Evolutionary conservation across 352 stramenopile species (phyloP), one percentile per base, ranked within the genome.

Genomic region (Pythium grandisporangium): DNA sequence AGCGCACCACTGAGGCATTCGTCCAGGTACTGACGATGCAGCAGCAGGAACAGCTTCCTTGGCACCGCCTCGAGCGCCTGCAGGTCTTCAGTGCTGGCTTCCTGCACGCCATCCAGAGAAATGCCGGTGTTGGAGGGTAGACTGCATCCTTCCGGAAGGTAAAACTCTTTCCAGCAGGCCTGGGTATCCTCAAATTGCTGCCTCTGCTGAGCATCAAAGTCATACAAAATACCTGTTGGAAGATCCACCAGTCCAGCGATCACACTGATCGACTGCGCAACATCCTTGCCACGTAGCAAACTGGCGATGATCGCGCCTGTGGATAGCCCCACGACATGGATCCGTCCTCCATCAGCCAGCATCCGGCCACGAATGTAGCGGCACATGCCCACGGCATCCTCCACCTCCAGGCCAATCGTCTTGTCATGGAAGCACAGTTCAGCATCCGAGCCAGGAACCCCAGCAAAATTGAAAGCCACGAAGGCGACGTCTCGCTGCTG

Each of bases 121-220:
- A 81, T 29, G 1, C 63, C 47, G 1, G 62, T 61, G 42, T 63
- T 48, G 12, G 51, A 45, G 0, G 63, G 66, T 16, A 76, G 30
- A n/a, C 55, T 36, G 48, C 57, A 75, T 4, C 43, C 53, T 7
- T 70, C 50, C 11, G 70, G 61, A 2, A 84, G 58, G 30, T 83
- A 86, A 40, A 84, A 89, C 43, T 82, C 72, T 35, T 81, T 85
- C 63, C 67, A 78, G 53, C 76, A 89, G 39, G 53, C 62, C 17
- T 64, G 66, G 24, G 59, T 39, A 3, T 13, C 13, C 3, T 61
- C 45, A 13, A 62, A 61, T 25, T 84, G 62, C 25, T 64, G 45
- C 33, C 73, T 39, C 52, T 87, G 76, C 39, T 51, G 14, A 7
- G 51, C 37, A 6, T 60, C 67, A 41, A 90, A 84, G 34, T 90